These are phyloP conservation scores for Antonospora locustae DNA, from an alignment of 371 early-diverging fungal species.

Conservation along the genomic window DNA sequence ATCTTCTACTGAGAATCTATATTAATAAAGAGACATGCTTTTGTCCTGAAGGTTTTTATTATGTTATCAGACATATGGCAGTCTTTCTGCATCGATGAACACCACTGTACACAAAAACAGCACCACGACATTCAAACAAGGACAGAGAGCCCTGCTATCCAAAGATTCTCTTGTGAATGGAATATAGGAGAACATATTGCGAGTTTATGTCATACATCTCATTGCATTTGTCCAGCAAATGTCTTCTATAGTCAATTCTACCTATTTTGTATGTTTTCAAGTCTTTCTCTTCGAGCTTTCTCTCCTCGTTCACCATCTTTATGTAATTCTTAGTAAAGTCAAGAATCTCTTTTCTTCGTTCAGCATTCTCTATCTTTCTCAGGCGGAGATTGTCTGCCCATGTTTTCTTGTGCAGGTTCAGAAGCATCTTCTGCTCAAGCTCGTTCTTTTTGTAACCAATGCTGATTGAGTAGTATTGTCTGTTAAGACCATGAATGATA, in stretches of 20 bases:
- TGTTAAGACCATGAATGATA: conserved; percentile 91
- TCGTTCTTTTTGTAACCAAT: conserved; percentile 96
- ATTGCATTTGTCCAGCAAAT: conserved; percentile 44
- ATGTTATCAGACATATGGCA: no score
- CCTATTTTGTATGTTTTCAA: conserved; percentile 48
- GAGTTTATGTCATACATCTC: conserved; percentile 43
- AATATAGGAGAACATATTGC: conserved; percentile 47
- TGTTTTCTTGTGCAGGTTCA: conserved; percentile 89
- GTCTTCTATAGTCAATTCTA: conserved; percentile 49
- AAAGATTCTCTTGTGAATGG: conserved; percentile 49
- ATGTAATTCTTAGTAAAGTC: conserved; percentile 37
- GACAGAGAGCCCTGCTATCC: no score
- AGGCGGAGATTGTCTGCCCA: conserved; percentile 90
- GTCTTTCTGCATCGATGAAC: no score
- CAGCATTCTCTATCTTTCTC: conserved; percentile 64
- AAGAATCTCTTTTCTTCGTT: conserved; percentile 59
- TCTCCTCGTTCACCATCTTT: conserved; percentile 47
- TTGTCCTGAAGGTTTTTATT: no score
- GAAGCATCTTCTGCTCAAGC: conserved; percentile 92
- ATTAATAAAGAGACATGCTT: no score
- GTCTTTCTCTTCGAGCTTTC: conserved; percentile 37
- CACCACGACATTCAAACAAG: no score
- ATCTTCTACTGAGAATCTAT: no score
- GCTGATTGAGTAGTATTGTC: conserved; percentile 95
- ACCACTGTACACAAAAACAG: no score